phyloP scores from a whole-genome alignment of 768 basidiomycete genomes.

The Amanita exitialis region DNA sequence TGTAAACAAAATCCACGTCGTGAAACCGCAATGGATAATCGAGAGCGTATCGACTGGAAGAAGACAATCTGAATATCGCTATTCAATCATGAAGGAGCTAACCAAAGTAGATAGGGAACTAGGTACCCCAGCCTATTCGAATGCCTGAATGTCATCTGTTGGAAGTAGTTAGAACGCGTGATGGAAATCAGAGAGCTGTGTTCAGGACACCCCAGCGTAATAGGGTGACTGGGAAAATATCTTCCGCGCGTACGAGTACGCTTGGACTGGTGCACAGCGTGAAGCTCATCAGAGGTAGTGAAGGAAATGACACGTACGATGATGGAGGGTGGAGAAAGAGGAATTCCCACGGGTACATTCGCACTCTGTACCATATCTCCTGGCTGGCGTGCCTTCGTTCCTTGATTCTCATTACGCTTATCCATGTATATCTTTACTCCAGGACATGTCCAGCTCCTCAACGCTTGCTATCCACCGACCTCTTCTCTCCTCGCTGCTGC shows the following conservation, averaged over 20 bases:
- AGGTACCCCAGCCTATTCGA: too few relatives aligned
- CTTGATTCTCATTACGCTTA: conserved; percentile 5
- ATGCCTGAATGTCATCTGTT: neutral
- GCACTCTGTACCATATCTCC: conserved; percentile 5
- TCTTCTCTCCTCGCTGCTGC: conserved; percentile 66
- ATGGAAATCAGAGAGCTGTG: conserved; percentile 11
- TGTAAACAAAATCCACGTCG: conserved; percentile 44
- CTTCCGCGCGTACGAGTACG: conserved; percentile 30
- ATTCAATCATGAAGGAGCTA: conserved; percentile 24
- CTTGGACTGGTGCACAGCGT: conserved; percentile 56
- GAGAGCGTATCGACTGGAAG: conserved; percentile 58
- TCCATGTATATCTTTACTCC: conserved; percentile 72
- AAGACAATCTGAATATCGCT: conserved; percentile 49
- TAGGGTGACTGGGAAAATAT: conserved; percentile 34
- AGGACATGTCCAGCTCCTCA: conserved; percentile 75
- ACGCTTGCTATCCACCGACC: conserved; percentile 78
- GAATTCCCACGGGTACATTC: conserved; percentile 2
- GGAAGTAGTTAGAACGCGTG: neutral
- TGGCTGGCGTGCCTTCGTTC: conserved; percentile 4
- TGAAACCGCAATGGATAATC: conserved; percentile 66
- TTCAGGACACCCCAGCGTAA: conserved; percentile 46
- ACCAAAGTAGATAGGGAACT: neutral
- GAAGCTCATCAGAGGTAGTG: conserved; percentile 28
- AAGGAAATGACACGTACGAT: conserved; percentile 14
- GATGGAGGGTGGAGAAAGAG: conserved; percentile 4